Percentiles rank a stretch among this genome's conserved stretches.
Conservation (phyloP, 352 stramenopile species). For the Phytopythium kandeliae region DNA sequence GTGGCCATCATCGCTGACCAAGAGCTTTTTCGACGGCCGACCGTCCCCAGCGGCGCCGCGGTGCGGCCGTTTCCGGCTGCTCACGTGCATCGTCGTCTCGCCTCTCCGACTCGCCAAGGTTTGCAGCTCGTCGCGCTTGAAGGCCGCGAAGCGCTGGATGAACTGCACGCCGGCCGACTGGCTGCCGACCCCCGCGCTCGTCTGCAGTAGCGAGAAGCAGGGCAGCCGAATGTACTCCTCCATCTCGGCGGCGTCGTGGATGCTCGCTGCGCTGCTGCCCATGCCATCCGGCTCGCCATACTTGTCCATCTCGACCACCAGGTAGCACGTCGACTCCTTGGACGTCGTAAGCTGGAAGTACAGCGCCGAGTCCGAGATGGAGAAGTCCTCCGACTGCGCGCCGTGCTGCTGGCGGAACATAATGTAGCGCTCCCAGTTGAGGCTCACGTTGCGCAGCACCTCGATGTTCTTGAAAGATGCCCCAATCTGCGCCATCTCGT, state of each 20-base stretch:
- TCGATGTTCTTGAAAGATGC: constrained; percentile 76
- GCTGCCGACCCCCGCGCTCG: constrained; percentile 42
- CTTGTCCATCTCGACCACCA: constrained; percentile 85
- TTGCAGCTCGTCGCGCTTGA: constrained; percentile 72
- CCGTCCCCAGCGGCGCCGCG: constrained; percentile 8
- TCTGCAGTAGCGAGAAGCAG: constrained; percentile 80
- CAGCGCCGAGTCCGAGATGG: constrained; percentile 75
- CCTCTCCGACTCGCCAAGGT: constrained; percentile 47
- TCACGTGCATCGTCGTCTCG: constrained; percentile 22
- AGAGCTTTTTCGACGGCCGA: constrained; percentile 28
- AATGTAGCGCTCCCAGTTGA: constrained; percentile 86
- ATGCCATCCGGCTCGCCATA: constrained; percentile 67
- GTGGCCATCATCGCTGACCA: constrained; percentile 19
- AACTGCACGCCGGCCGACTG: constrained; percentile 77
- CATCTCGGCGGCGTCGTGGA: constrained; percentile 42
- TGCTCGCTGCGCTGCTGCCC: constrained; percentile 18
- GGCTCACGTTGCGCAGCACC: constrained; percentile 66
- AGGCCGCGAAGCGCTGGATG: constrained; percentile 77
- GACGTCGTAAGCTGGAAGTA: constrained; percentile 82
- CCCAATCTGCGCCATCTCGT: constrained; percentile 73
- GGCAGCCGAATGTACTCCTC: constrained; percentile 72
- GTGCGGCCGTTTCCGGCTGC: constrained; percentile 26
- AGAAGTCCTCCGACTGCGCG: constrained; percentile 68
- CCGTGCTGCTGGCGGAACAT: constrained; percentile 79
- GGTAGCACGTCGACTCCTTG: constrained; percentile 80